Conservation (phyloP, 768 basidiomycete genomes). For the Rhodotorula babjevae region DNA sequence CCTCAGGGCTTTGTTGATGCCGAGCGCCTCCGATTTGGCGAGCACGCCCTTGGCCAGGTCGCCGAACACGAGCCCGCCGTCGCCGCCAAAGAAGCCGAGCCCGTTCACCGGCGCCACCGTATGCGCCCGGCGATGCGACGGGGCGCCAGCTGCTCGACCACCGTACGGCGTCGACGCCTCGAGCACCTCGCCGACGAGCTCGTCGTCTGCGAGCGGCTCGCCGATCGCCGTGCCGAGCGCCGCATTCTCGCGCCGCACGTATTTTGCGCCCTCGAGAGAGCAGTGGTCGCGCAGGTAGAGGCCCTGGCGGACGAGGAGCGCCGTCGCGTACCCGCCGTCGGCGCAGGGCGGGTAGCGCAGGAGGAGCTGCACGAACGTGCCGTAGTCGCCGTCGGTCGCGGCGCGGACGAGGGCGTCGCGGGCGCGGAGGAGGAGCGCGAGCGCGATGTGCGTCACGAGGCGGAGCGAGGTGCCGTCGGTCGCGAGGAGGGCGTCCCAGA, state of each 20-base stretch:
- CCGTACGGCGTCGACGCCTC: neutral
- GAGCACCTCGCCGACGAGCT: conserved; percentile 2
- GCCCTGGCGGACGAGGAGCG: conserved; percentile 77
- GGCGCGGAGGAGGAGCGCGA: conserved; percentile 91
- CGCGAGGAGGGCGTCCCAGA: conserved; percentile 97
- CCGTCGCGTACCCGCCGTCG: conserved; percentile 52
- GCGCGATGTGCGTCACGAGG: conserved; percentile 77
- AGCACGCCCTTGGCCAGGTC: conserved; percentile 41
- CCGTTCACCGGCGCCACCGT: neutral
- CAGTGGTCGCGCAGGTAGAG: conserved; percentile 50
- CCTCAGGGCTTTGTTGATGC: conserved; percentile 41
- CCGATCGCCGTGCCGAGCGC: conserved; percentile 18
- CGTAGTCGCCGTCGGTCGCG: conserved; percentile 77
- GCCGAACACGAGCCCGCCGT: conserved; percentile 13
- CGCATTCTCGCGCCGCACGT: conserved; percentile 31
- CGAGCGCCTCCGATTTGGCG: conserved; percentile 39
- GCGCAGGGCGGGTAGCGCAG: conserved; percentile 74
- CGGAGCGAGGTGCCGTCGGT: conserved; percentile 66
- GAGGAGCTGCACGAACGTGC: conserved; percentile 71
- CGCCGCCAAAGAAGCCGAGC: conserved; percentile 9
- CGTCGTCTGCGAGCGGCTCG: conserved; percentile 3
- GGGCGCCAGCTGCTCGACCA: neutral
- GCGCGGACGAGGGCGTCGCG: conserved; percentile 56
- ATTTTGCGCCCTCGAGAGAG: conserved; percentile 17
- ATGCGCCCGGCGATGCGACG: conserved; percentile 7